Conservation (phyloP, 2,329 filamentous ascomycete species). For the Alternaria ethzedia region DNA sequence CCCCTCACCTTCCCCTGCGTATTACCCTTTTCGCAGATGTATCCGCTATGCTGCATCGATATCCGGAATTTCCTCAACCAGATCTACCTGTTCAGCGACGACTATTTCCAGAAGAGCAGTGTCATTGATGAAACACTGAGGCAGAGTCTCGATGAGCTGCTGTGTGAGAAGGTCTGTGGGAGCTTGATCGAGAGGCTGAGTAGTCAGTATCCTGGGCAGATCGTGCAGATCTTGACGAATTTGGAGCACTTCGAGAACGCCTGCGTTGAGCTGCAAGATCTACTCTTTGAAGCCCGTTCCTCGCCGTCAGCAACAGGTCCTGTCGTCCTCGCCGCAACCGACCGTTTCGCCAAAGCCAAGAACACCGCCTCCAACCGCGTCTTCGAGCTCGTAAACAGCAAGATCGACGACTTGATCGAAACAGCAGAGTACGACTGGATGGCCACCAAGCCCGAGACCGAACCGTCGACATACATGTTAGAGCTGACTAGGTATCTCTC, state of each 20-base stretch:
- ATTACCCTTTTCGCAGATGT: conserved; percentile 99
- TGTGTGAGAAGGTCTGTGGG: conserved; percentile 89
- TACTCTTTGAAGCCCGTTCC: conserved; percentile 84
- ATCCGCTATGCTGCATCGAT: conserved; percentile 96
- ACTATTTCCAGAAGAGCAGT: conserved; percentile 89
- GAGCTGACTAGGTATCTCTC: conserved; percentile 90
- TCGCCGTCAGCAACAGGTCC: conserved; percentile 81
- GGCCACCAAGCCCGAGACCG: conserved; percentile 65
- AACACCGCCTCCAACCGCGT: conserved; percentile 97
- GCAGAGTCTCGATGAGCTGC: conserved; percentile 88
- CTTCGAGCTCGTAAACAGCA: conserved; percentile 97
- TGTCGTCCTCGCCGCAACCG: conserved; percentile 80
- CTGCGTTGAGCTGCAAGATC: conserved; percentile 84
- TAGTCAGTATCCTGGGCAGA: conserved; percentile 95
- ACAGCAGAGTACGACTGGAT: conserved; percentile 97
- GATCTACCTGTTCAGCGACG: conserved; percentile 96
- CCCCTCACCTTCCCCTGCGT: conserved; percentile 88
- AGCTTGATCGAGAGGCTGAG: conserved; percentile 85
- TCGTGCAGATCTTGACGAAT: conserved; percentile 98
- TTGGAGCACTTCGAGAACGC: conserved; percentile 95
- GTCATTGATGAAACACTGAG: conserved; percentile 91
- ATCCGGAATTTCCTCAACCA: conserved; percentile 98
- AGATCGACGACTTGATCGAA: conserved; percentile 96
- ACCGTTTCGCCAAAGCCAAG: conserved; percentile 86
- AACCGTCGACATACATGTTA: conserved; percentile 93